Percentiles rank a stretch among this genome's conserved stretches.
Evolutionary conservation across 495 filamentous ascomycete genomes (phyloP).

Genomic region (Xylaria flabelliformis): DNA sequence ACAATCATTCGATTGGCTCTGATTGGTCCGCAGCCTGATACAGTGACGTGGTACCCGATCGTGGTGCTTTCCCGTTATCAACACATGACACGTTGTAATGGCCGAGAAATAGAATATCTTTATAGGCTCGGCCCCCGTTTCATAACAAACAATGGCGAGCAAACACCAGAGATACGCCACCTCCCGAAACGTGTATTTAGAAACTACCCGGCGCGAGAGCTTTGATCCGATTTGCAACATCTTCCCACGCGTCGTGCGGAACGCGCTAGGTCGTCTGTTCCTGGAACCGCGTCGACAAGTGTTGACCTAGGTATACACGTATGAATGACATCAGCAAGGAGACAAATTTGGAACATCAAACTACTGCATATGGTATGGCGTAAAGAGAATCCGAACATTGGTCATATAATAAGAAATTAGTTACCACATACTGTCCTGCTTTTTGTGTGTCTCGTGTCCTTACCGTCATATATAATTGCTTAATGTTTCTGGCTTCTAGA

Average conservation of each 20-base stretch:
- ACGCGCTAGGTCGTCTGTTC: neutral
- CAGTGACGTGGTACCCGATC: neutral
- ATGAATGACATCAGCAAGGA: neutral
- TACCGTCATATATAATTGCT: neutral
- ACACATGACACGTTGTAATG: slow-evolving; percentile 3
- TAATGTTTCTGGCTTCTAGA: neutral
- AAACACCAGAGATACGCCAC: neutral
- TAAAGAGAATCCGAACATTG: slow-evolving; percentile 10
- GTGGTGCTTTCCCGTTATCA: slow-evolving; percentile 4
- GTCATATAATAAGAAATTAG: slow-evolving; percentile 17
- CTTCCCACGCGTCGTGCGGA: neutral
- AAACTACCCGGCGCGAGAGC: neutral
- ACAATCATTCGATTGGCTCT: neutral
- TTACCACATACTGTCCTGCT: neutral
- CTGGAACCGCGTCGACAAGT: neutral
- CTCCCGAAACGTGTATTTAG: neutral
- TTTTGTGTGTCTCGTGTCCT: neutral
- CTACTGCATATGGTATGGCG: slow-evolving; percentile 21
- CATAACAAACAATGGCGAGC: slow-evolving; percentile 7
- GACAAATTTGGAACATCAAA: neutral
- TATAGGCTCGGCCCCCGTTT: neutral
- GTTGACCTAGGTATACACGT: neutral
- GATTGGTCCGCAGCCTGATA: neutral
- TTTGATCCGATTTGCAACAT: neutral
- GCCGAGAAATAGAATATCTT: neutral